Evolutionary conservation across 2,329 filamentous ascomycete species (phyloP).

Genomic region (Metarhizium rileyi): DNA sequence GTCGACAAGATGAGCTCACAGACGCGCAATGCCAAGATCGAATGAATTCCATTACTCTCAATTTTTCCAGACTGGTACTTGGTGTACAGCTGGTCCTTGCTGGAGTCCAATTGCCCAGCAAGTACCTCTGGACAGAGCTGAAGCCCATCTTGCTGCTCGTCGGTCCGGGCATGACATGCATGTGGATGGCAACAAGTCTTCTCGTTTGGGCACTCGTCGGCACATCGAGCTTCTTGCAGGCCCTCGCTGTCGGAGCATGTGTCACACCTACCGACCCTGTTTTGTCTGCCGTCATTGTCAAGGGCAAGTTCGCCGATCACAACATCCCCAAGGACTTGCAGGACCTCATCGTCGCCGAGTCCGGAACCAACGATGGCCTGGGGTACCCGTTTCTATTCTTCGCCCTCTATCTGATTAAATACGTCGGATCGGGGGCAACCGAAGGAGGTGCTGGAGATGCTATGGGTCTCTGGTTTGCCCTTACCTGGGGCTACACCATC

Average conservation of each 20-base stretch:
- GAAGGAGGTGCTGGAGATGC: conserved; percentile 54
- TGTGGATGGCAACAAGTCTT: conserved; percentile 79
- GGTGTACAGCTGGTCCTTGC: conserved; percentile 86
- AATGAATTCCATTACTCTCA: conserved; percentile 65
- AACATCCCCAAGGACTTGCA: conserved; percentile 77
- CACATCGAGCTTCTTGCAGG: conserved; percentile 62
- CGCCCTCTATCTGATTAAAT: conserved; percentile 75
- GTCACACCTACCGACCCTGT: conserved; percentile 91
- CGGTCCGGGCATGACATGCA: conserved; percentile 72
- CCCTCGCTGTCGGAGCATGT: conserved; percentile 71
- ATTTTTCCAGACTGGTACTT: conserved; percentile 78
- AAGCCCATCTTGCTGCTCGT: conserved; percentile 63
- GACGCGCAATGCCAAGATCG: conserved; percentile 32
- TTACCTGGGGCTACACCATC: conserved; percentile 79
- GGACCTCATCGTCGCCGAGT: conserved; percentile 72
- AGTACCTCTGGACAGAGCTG: conserved; percentile 73
- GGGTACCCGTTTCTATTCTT: conserved; percentile 86
- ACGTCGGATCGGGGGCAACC: conserved; percentile 49
- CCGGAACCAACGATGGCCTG: conserved; percentile 79
- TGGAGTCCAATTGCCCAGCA: conserved; percentile 76
- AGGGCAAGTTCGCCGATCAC: conserved; percentile 86
- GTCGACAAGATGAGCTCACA: conserved; percentile 12
- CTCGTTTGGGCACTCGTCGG: conserved; percentile 71
- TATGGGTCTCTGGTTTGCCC: conserved; percentile 72
- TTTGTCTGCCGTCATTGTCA: conserved; percentile 80